Base-by-base conservation (phyloP, 768 basidiomycete species). In the Collybiopsis confluens region DNA sequence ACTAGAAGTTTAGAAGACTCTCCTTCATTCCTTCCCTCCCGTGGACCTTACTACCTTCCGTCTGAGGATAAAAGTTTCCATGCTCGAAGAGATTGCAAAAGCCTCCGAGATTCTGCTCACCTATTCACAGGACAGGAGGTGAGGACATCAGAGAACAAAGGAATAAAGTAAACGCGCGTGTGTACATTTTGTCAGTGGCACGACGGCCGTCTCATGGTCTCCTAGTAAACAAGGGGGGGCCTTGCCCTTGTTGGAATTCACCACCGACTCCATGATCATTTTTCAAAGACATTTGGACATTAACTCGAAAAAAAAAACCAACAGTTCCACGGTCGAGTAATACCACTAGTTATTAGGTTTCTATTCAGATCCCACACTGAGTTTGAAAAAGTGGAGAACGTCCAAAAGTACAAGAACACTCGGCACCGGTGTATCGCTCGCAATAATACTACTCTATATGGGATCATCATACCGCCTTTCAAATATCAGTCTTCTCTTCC, bases 11-110 rank as follows among this genome's bases (percentile, higher is more conserved):
- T 26, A 45, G 26, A 45, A 28, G 20, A 33, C 35, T 7, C 13
- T 41, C 27, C 2, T 33, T 13, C 18, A 24, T 45, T 16, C 43
- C 5, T 13, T 35, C 20, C 27, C 37, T 48, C 47, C 47, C 47
- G 47, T 35, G 47, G 35, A 21, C 47, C 30, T 21, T 37, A 21
- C 37, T 37, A 33, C 47, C 23, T 28, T 35, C 26, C 47, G 26
- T 48, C 47, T 10, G 24, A 23, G 47, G 47, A 38, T 45, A 48
- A 36, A 47, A 48, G 18, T 35, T 18, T 48, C 47, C 47, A 33
- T 38, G 35, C 30, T 33, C 30, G 13, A 13, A 33, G 13, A 33
- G 13, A 6, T 33, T 33, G 30, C 30, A 13, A 33, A 33, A 33
- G 30, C 30, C 30, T 33, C 30, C 30, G 30, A 33, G 30, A 33